phyloP scores from a whole-genome alignment of 352 stramenopile genomes.

The Blastocystis sp. region DNA sequence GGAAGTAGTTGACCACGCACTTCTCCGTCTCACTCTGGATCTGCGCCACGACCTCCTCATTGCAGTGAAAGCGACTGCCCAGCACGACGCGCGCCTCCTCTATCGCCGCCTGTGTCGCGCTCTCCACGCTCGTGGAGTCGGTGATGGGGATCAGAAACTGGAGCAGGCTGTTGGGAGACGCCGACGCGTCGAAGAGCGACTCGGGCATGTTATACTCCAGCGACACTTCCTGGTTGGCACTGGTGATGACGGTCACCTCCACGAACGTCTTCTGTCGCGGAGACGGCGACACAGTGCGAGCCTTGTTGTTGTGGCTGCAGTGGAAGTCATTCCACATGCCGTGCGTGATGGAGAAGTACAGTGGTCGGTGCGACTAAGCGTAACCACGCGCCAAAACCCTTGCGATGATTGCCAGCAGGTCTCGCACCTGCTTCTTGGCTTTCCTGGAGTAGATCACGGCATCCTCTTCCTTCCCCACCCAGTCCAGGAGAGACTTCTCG shows the following conservation, averaged over 20 bases:
- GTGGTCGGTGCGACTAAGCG: not conserved
- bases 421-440: not conserved
- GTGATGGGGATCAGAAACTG: conserved; percentile 50
- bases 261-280: not conserved
- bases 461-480: not conserved
- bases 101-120: not conserved
- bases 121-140: not conserved
- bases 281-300: not conserved
- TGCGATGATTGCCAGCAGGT: not conserved
- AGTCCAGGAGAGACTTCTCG: not conserved
- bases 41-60: not conserved
- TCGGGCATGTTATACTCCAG: conserved; percentile 58
- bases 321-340: not conserved
- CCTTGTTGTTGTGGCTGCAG: not conserved
- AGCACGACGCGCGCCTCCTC: conserved; percentile 34
- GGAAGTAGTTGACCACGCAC: conserved; percentile 51
- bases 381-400: not conserved
- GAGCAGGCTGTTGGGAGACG: conserved; percentile 18
- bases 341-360: not conserved
- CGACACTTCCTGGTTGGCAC: not conserved
- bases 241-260: conserved; percentile 2
- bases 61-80: conserved; percentile 3
- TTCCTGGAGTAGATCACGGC: not conserved
- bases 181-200: not conserved
- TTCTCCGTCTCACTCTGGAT: conserved; percentile 2